A percentile compares a stretch with the other conserved stretches of the same genome.
These are phyloP conservation scores for Nemania diffusa DNA, from an alignment of 2,329 filamentous ascomycete species.

Conservation along the genomic window DNA sequence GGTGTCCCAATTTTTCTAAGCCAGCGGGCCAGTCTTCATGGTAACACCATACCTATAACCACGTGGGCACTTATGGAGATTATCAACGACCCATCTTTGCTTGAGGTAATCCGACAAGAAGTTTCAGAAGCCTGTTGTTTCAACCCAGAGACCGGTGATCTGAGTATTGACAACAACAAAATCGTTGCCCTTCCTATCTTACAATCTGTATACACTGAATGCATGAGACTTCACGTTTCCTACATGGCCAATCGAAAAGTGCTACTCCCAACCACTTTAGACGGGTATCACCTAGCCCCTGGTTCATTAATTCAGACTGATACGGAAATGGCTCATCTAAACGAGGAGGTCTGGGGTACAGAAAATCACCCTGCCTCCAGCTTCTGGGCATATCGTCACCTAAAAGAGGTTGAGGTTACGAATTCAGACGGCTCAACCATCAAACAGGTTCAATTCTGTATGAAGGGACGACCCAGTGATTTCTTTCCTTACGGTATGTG, in stretches of 20 bases:
- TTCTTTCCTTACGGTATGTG: slow-evolving; percentile 26
- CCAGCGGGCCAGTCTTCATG: slow-evolving; percentile 37
- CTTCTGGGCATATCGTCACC: slow-evolving; percentile 30
- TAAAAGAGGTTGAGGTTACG: slow-evolving; percentile 7
- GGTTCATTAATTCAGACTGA: slow-evolving; percentile 29
- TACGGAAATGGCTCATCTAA: slow-evolving; percentile 30
- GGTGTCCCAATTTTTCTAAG: not conserved
- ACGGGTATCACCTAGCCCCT: not conserved
- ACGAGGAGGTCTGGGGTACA: slow-evolving; percentile 35
- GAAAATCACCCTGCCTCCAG: slow-evolving; percentile 29
- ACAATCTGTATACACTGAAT: slow-evolving; percentile 42
- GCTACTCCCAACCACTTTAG: slow-evolving; percentile 25
- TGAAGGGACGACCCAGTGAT: slow-evolving; percentile 4
- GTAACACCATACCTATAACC: slow-evolving; percentile 47
- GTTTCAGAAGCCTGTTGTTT: slow-evolving; percentile 19
- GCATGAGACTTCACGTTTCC: slow-evolving; percentile 39
- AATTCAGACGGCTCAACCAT: not conserved
- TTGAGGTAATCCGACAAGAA: slow-evolving; percentile 41
- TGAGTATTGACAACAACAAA: slow-evolving; percentile 21
- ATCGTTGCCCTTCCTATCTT: slow-evolving; percentile 38
- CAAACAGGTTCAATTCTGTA: not conserved
- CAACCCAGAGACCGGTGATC: slow-evolving; percentile 31
- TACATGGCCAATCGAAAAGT: slow-evolving; percentile 37
- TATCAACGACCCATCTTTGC: slow-evolving; percentile 39
- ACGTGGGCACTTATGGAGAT: slow-evolving; percentile 48